Evolutionary conservation across 768 basidiomycete genomes (phyloP).

Genomic region (Leccinum arenicola): DNA sequence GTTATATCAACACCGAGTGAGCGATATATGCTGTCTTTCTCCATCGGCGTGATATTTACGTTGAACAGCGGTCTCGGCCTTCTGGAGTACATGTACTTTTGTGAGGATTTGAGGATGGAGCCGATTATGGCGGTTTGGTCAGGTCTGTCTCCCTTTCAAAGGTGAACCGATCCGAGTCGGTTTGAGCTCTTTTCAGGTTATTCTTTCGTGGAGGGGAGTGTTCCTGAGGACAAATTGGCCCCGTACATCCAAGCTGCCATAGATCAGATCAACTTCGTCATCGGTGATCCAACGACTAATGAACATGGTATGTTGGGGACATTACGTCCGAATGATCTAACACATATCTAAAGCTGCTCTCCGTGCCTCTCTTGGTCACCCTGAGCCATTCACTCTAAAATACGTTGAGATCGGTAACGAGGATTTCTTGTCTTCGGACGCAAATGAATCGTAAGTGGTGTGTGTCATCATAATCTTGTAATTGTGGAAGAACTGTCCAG

Average conservation of each 20-base stretch:
- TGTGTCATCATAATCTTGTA: background rate
- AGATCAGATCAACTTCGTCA: slow-evolving; percentile 60
- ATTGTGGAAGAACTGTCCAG: slow-evolving; percentile 16
- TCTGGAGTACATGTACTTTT: no score
- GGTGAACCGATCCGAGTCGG: no score
- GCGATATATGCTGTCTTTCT: slow-evolving; percentile 6
- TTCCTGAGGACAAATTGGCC: slow-evolving; percentile 40
- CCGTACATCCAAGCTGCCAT: slow-evolving; percentile 55
- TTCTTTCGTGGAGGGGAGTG: slow-evolving; percentile 41
- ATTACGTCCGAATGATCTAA: background rate
- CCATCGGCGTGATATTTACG: no score
- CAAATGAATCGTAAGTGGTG: slow-evolving; percentile 15
- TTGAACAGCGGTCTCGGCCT: no score
- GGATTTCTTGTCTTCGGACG: slow-evolving; percentile 40
- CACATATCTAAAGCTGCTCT: slow-evolving; percentile 37
- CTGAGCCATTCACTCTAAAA: slow-evolving; percentile 48
- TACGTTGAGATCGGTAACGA: slow-evolving; percentile 63
- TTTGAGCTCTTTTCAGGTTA: slow-evolving; percentile 34
- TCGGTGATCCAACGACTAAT: slow-evolving; percentile 48
- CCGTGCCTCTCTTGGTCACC: slow-evolving; percentile 55
- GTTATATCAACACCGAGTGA: slow-evolving; percentile 34
- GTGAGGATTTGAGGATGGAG: no score
- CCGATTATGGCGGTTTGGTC: no score
- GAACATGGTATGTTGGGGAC: slow-evolving; percentile 27
- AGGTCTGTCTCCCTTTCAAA: no score